These are phyloP conservation scores for Emericellopsis terricola DNA, from an alignment of 495 filamentous ascomycete genomes.

Conservation along the genomic window DNA sequence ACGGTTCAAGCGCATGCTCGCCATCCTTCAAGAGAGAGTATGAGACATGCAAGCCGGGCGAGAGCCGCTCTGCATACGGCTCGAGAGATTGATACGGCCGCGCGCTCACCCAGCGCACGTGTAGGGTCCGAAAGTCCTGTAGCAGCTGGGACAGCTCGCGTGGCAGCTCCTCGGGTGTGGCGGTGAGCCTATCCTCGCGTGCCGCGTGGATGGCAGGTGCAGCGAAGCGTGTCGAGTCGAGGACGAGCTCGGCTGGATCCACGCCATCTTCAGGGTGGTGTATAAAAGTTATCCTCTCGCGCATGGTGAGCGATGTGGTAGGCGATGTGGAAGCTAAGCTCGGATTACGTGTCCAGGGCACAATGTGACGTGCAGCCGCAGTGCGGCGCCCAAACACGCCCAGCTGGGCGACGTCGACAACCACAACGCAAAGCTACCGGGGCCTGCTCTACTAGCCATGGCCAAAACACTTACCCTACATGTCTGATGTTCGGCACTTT, in stretches of 20 bases:
- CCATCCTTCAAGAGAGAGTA: constrained; percentile 45
- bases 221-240: constrained; percentile 30
- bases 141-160: constrained; percentile 45
- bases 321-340: no score
- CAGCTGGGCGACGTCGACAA: neutral
- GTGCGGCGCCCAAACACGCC: no score
- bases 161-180: constrained; percentile 56
- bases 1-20: no score
- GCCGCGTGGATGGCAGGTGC: constrained; percentile 42
- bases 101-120: constrained; percentile 60
- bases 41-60: constrained; percentile 71
- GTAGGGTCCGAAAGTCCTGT: constrained; percentile 46
- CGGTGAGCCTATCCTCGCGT: constrained; percentile 65
- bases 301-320: constrained; percentile 48
- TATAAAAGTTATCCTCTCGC: constrained; percentile 69
- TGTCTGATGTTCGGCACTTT: no score
- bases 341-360: no score
- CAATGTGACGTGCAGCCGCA: no score
- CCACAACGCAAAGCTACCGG: neutral
- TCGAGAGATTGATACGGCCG: constrained; percentile 34
- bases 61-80: constrained; percentile 56
- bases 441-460: no score
- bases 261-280: constrained; percentile 42
- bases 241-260: constrained; percentile 36
- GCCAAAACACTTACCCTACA: no score